Base-by-base conservation (phyloP, 1,139 yeast genomes). In the Taphrina betulina region DNA sequence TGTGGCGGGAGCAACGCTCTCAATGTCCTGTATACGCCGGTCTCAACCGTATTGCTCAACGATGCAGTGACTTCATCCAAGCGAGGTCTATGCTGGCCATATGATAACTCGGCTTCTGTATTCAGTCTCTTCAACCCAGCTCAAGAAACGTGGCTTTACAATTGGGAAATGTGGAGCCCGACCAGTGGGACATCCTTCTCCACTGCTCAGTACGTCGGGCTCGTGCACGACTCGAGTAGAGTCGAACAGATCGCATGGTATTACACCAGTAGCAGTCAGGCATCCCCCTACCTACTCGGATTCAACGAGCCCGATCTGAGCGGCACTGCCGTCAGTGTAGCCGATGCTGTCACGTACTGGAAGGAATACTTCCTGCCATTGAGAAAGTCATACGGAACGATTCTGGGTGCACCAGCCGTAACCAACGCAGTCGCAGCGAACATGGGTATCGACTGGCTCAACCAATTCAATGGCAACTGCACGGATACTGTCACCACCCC, bases 281-380 rank as follows among this genome's bases (percentile, higher is more conserved):
- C 14, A 5, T 24, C 35, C 16, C 29, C 34, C 10, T 34, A 44
- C 17, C 54, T 56, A 29, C 33, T 56, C 29, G 58, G 58, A 8
- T 56, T 56, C 51, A 56, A 56, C 20, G 58, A 56, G 42, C 58
- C 58, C 22, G 58, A 56, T 33, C 20, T 42, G 35, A 44, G 33
- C 19, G 55, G 58, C 17, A 52, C 50, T 14, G 23, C 31, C 14
- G 38, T 50, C 19, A 14, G 33, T 20, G 58, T 52, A 7, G 35
- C 57, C 8, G 43, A 42, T 20, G 58, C 58, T 10, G 53, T 52
- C 34, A 12, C 19, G 14, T 37, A 33, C 26, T 56, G 53, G 45
- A 34, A 43, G 23, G 34, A 37, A 17, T 43, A 51, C 34, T 51
- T 56, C 37, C 34, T 52, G 24, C 58, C 58, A 16, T 20, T 44